Evolutionary conservation across 345 rosid genomes (phyloP), one percentile per base, ranked within the genome.

Genomic region (Gossypium raimondii): DNA sequence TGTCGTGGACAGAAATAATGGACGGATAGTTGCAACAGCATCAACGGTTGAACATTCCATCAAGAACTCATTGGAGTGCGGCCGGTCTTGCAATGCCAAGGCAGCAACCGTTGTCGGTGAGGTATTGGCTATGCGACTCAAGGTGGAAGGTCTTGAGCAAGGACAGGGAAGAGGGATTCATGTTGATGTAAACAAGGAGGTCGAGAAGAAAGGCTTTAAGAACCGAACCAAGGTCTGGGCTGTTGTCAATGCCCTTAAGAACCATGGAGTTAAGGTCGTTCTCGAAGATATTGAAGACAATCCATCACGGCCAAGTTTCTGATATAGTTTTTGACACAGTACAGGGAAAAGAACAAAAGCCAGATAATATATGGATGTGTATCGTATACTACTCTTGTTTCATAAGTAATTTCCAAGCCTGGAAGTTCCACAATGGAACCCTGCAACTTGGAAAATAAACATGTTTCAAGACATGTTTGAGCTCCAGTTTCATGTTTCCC

Each of bases 131-230:
- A 90, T 92, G 98, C 81, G 90, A 72, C 85, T 90, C 41, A 94
- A 86, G 83, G 91, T 75, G 20, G 78, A 85, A 82, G 97, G 92
- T 24, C 90, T 94, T 43, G 94, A 94, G 68, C 85, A 88, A 44
- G 97, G 97, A 43, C 85, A 86, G 34, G 97, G 95, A 77, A 83
- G 92, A 77, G 94, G 94, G 9, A 89, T 92, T 17, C 90, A 90
- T 70, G 85, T 85, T 1, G 83, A 89, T 61, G 78, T 89, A 47
- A 85, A 84, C 83, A 92, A 88, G 81, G 97, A 92, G 84, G 74
- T 94, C 4, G 97, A 89, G 82, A 92, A 90, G 87, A 94, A 89
- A 75, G 93, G 97, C 4, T 88, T 92, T 48, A 85, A 82, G 81
- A 92, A 86, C 80, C 88, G 66, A 90, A 90, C 85, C 27, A 80